Evolutionary conservation across 2,329 filamentous ascomycete genomes (phyloP), one percentile per base, ranked within the genome.

Genomic region (Helotiales sp.): DNA sequence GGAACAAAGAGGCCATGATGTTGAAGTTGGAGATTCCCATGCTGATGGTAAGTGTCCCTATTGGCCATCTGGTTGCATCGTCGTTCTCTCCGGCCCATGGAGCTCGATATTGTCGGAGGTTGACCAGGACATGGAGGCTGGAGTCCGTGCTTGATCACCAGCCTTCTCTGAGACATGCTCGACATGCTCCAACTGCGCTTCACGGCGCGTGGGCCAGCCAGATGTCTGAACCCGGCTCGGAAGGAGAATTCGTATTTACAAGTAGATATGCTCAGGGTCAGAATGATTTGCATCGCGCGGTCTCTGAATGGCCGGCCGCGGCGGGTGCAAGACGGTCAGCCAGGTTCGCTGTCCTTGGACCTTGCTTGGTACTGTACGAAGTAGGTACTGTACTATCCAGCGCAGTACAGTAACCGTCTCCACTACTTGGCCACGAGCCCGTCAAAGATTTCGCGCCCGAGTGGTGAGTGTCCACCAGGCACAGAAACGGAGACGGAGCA

Each of bases 371-470:
- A 9, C 31, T 9, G 15, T 15, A 9, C 15, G 31, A 34, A 34
- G 31, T 34, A 34, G 31, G 31, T 34, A n/a, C n/a, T n/a, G n/a
- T n/a, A n/a, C n/a, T 34, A 34, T 15, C 31, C 15, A 15, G 31
- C 15, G 31, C 31, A 34, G 9, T 34, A 15, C 9, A 34, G 9
- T 34, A 15, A 9, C 15, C 12, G 12, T 29, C 42, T 30, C 5
- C 25, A 48, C 55, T 58, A 62, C 61, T 57, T 48, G 60, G 42
- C 62, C 62, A 64, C 60, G 62, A 63, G 62, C 60, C 40, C 59
- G 59, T 63, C 57, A 61, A 64, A 60, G 60, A 62, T 64, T 63
- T 65, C 57, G 56, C 46, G 53, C 49, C 62, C 62, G 62, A 64
- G 58, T 62, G 61, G 61, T 58, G 55, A 63, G 56, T 27, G 36